A percentile compares a stretch with the other conserved stretches of the same genome.
Evolutionary conservation across 179 eudicot genomes (phyloP).

Genomic region (Heliamphora pulchella): DNA sequence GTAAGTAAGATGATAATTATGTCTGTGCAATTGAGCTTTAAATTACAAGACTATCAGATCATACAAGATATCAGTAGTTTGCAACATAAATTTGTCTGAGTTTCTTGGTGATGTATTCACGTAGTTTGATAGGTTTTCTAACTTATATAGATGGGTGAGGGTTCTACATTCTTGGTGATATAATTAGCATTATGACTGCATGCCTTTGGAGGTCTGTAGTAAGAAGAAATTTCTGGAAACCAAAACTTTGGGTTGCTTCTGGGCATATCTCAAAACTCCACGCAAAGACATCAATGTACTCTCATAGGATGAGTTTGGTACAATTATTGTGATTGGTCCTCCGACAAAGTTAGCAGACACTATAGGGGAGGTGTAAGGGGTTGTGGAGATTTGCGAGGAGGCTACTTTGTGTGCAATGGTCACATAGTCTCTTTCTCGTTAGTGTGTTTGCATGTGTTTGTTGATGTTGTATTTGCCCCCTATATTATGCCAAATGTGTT

Average conservation of each 20-base stretch:
- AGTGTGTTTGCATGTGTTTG: too few species aligned
- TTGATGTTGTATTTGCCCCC: too few species aligned
- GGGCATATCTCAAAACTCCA: too few species aligned
- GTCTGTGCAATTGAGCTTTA: background rate
- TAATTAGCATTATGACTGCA: background rate
- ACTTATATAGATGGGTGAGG: background rate
- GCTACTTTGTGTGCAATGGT: too few species aligned
- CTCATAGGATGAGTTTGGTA: background rate
- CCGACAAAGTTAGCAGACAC: too few species aligned
- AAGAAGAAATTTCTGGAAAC: background rate
- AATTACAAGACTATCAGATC: conserved; percentile 3
- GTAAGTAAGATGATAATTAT: conserved; percentile 29
- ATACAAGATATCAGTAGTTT: background rate
- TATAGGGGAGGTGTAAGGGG: too few species aligned
- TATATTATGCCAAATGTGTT: too few species aligned
- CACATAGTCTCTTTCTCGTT: too few species aligned
- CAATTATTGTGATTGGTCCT: background rate
- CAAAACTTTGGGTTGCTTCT: background rate
- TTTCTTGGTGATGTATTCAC: background rate
- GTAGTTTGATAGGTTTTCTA: background rate
- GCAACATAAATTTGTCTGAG: background rate
- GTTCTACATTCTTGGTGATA: background rate
- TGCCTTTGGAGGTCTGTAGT: background rate
- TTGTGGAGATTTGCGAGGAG: too few species aligned
- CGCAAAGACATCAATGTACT: too few species aligned